Evolutionary conservation across 106 monocot species (phyloP).

Genomic region (Acanthochlamys bracteata): DNA sequence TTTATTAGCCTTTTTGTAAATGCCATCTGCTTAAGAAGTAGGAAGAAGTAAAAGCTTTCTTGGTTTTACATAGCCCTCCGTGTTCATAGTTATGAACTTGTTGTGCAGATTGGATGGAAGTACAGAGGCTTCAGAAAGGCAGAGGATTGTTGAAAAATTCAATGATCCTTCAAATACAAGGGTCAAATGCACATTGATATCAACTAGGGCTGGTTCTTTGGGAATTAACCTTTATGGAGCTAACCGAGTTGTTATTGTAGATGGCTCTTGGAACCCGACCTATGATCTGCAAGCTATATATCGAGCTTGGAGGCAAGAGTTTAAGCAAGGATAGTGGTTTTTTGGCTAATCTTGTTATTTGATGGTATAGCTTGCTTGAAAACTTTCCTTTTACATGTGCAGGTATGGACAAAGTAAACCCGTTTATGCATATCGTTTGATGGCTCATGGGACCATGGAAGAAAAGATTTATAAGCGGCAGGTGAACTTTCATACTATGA

Average conservation of each 20-base stretch:
- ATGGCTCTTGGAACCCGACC: conserved; percentile 99
- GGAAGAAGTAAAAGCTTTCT: not conserved
- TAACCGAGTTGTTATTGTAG: conserved; percentile 87
- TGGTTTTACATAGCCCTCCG: not conserved
- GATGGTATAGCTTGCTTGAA: not conserved
- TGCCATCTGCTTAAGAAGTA: not conserved
- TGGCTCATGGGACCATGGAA: conserved; percentile 98
- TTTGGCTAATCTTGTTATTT: not conserved
- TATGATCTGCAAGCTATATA: conserved; percentile 95
- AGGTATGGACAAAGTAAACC: conserved; percentile 97
- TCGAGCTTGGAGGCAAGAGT: conserved; percentile 90
- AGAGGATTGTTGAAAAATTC: conserved; percentile 89
- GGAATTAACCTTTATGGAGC: conserved; percentile 96
- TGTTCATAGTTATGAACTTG: not conserved
- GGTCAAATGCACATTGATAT: conserved; percentile 86
- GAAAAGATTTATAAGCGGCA: conserved; percentile 99
- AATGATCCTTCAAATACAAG: conserved; percentile 80
- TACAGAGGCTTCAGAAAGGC: conserved; percentile 74
- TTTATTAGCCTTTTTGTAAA: too few relatives aligned
- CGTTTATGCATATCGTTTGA: conserved; percentile 89
- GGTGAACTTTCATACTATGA: conserved; percentile 35
- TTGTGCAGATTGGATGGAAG: conserved; percentile 85
- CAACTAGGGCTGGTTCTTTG: conserved; percentile 91
- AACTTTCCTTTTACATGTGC: conserved; percentile 3
- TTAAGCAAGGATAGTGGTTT: conserved; percentile 3